Evolutionary conservation across 768 basidiomycete species (phyloP).

Genomic region (Suillus plorans): DNA sequence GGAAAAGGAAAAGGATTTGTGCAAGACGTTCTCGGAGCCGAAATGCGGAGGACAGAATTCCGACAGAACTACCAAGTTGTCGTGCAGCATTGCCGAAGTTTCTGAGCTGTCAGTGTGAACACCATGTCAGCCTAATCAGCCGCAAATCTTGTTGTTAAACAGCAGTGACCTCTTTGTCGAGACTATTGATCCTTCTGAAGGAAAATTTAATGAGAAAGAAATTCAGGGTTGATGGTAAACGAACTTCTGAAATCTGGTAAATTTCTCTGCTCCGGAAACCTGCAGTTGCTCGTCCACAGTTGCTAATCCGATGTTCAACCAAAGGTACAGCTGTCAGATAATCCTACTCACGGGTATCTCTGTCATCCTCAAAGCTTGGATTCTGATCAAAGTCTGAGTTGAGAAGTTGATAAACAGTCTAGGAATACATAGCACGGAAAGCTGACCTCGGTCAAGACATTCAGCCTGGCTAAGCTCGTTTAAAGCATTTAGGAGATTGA

Average conservation of each 20-base stretch:
- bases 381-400: constrained; percentile 37
- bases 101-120: constrained; percentile 49
- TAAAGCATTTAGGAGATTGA: constrained; percentile 39
- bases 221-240: constrained; percentile 13
- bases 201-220: constrained; percentile 6
- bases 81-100: constrained; percentile 77
- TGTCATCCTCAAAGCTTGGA: constrained; percentile 61
- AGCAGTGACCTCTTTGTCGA: constrained; percentile 58
- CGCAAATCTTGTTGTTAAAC: neutral
- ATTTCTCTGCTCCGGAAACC: constrained; percentile 61
- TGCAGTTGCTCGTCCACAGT: constrained; percentile 72
- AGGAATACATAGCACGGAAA: neutral
- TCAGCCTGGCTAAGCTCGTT: constrained; percentile 39
- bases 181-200: constrained; percentile 52
- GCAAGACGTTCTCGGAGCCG: constrained; percentile 69
- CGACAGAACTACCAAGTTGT: constrained; percentile 75
- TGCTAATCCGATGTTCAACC: constrained; percentile 34
- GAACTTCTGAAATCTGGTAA: constrained; percentile 63
- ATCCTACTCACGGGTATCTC: constrained; percentile 59
- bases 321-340: neutral
- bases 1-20: constrained; percentile 68
- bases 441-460: constrained; percentile 20
- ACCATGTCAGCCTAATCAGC: neutral
- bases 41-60: constrained; percentile 72
- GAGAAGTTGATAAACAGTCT: neutral